A percentile compares a stretch with the other conserved stretches of the same genome.
These are phyloP conservation scores for Hippophae rhamnoides DNA, from an alignment of 306 rosid genomes.

Conservation along the genomic window DNA sequence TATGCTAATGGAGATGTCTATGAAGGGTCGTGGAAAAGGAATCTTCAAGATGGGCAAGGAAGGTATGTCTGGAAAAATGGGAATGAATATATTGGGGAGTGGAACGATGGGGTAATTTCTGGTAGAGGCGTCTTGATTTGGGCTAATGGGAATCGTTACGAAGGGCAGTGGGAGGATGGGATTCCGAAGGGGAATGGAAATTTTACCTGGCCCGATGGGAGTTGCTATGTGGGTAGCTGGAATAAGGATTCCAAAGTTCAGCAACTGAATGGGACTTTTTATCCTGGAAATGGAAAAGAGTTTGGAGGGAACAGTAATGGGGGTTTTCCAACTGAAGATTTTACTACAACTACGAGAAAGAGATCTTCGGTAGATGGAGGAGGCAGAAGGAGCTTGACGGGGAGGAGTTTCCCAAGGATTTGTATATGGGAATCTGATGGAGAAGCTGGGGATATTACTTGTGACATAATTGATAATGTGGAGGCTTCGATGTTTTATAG, in stretches of 20 bases:
- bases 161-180: conserved; percentile 84
- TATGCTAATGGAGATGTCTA: conserved; percentile 78
- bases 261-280: conserved; percentile 46
- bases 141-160: conserved; percentile 79
- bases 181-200: conserved; percentile 73
- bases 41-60: conserved; percentile 75
- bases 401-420: conserved; percentile 62
- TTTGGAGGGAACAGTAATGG: conserved; percentile 23
- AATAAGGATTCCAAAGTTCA: conserved; percentile 55
- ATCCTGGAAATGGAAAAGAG: conserved; percentile 42
- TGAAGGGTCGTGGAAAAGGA: conserved; percentile 72
- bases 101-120: conserved; percentile 71
- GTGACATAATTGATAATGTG: conserved; percentile 82
- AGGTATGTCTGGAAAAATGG: conserved; percentile 89
- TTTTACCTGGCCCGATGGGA: conserved; percentile 74
- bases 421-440: conserved; percentile 97
- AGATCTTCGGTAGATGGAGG: conserved; percentile 46
- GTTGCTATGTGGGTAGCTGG: conserved; percentile 68
- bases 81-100: conserved; percentile 72
- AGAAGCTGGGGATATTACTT: conserved; percentile 91
- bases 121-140: conserved; percentile 68
- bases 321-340: conserved; percentile 28
- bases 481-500: conserved; percentile 71
- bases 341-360: conserved; percentile 50
- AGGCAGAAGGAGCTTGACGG: conserved; percentile 46